Base-by-base conservation (phyloP, 2,329 filamentous ascomycete species). In the Paracoccidioides brasiliensis region DNA sequence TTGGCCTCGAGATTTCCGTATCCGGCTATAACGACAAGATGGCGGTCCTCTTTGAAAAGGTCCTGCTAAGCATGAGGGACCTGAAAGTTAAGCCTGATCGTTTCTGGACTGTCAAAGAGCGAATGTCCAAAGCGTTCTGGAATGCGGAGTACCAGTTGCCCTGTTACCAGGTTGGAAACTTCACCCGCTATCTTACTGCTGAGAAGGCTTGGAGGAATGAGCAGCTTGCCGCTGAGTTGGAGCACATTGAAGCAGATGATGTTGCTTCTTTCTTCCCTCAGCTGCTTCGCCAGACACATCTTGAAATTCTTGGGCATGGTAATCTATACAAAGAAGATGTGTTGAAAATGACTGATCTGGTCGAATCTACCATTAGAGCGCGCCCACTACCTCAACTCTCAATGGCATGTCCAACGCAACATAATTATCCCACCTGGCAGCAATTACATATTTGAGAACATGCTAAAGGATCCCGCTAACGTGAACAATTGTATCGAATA, bases 21-120 rank as follows among this genome's bases (percentile, higher is more conserved):
- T 84, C 83, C 33, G 93, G 93, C 0, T 98, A 97, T 74, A 98
- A 96, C 63, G 93, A 98, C 71, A 98, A 98, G 74, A 82, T 98
- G 65, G 78, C 86, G 0, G 89, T 96, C 0, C 78, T 98, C 30
- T 72, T 98, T 48, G 89, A 97, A 67, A 93, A 95, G 67, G 88
- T 97, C 3, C 75, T 95, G 32, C 73, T 83, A 9, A 90, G 86
- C 8, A 87, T 96, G 79, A 83, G 88, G 52, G 87, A 95, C 63
- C 76, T 97, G 4, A 82, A 90, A 41, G 80, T 97, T 62, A 85
- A 84, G 59, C 80, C 88, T n/a, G 90, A 94, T 55, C 83, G 93
- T 1, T 98, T 97, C 66, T 81, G 86, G 51, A 90, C 97, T 62
- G 82, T 95, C 69, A 94, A 95, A 68, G 93, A 98, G 69, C 83